Conservation (phyloP, 352 stramenopile genomes). For the Phytophthora cryptogea region DNA sequence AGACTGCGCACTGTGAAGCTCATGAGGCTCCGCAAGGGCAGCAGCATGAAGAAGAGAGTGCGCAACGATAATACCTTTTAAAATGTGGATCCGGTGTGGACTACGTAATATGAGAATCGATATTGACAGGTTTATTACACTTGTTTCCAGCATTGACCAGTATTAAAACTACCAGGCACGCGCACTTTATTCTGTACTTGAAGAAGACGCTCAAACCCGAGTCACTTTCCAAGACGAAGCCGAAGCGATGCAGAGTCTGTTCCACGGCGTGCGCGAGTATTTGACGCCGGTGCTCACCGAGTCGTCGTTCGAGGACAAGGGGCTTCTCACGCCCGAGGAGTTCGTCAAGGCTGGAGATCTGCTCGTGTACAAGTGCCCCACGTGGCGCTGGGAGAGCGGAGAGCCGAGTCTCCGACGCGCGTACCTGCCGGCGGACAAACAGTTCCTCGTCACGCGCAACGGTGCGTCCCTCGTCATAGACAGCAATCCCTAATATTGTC, state of each 20-base stretch:
- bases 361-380: conserved; percentile 96
- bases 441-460: conserved; percentile 88
- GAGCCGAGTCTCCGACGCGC: conserved; percentile 56
- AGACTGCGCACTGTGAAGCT: conserved; percentile 44
- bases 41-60: conserved; percentile 16
- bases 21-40: conserved; percentile 44
- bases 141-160: neutral
- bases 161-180: neutral
- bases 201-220: conserved; percentile 9
- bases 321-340: conserved; percentile 96
- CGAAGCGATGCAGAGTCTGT: conserved; percentile 69
- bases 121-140: too few relatives aligned
- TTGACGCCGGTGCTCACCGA: conserved; percentile 91
- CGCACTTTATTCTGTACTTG: conserved; percentile 5
- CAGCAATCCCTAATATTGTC: too few relatives aligned
- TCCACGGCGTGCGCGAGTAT: conserved; percentile 87
- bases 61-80: too few relatives aligned
- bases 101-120: neutral
- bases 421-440: conserved; percentile 85
- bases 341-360: conserved; percentile 95
- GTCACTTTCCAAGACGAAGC: neutral
- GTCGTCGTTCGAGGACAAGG: conserved; percentile 93
- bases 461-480: conserved; percentile 24
- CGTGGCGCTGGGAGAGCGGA: conserved; percentile 93
- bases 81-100: neutral